A percentile compares a stretch with the other conserved stretches of the same genome.
Conservation (phyloP, 495 filamentous ascomycete species). For the Talaromyces ruber region DNA sequence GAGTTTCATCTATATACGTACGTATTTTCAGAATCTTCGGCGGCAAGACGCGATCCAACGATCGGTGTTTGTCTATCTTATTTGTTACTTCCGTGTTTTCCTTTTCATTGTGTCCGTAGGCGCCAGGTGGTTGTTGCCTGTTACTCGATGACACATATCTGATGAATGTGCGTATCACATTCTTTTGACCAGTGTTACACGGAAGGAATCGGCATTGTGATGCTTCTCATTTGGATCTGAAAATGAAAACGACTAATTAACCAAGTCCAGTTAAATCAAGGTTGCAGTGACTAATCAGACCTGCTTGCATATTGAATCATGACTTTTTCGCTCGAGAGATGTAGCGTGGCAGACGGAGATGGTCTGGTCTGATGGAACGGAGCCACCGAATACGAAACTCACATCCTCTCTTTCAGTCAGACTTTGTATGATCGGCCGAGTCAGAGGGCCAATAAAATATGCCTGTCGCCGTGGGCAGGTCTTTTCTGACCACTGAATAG, state of each 20-base stretch:
- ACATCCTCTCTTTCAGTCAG: background rate
- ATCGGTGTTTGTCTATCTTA: background rate
- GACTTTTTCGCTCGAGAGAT: background rate
- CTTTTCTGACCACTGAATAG: background rate
- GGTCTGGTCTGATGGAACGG: background rate
- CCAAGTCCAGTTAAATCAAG: background rate
- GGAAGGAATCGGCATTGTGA: background rate
- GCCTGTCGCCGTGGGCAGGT: background rate
- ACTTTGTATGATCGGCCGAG: background rate
- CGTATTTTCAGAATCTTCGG: background rate
- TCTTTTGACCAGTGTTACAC: background rate
- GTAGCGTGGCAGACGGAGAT: background rate
- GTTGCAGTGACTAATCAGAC: constrained; percentile 2
- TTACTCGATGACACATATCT: background rate
- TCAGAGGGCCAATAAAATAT: background rate
- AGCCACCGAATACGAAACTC: background rate
- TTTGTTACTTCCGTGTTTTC: background rate
- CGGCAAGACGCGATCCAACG: background rate
- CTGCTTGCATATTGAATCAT: background rate
- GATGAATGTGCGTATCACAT: background rate
- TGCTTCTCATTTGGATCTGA: background rate
- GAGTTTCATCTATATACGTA: background rate
- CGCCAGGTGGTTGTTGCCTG: background rate
- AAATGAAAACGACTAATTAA: background rate
- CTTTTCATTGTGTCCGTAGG: background rate